phyloP scores from a whole-genome alignment of 148 eudicot genomes.

The Nepenthes mirabilis region DNA sequence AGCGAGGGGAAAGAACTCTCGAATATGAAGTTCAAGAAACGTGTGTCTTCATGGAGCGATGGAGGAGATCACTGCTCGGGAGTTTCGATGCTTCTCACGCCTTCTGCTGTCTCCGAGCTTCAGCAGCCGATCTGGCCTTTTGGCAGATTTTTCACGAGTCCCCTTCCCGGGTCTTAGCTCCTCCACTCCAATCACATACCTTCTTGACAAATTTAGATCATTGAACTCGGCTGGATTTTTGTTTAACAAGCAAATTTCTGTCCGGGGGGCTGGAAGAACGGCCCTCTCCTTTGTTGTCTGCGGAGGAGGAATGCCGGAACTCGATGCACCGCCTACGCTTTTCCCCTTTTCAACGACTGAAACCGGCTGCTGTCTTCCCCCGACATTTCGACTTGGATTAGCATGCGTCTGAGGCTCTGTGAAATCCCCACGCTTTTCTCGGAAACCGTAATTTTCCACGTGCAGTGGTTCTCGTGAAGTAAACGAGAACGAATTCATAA shows the following conservation, averaged over 20 bases:
- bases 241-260: neutral
- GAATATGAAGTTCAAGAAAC: too few relatives aligned
- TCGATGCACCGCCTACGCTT: neutral
- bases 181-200: neutral
- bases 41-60: too few relatives aligned
- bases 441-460: neutral
- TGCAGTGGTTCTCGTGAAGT: too few relatives aligned
- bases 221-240: neutral
- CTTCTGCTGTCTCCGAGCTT: neutral
- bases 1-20: too few relatives aligned
- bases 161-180: neutral
- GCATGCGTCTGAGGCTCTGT: slow-evolving; percentile 4
- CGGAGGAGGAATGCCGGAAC: neutral
- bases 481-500: too few relatives aligned
- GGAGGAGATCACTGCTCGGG: neutral
- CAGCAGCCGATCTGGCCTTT: neutral
- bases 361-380: slow-evolving; percentile 5
- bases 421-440: slow-evolving; percentile 7
- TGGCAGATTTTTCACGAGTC: neutral
- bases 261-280: neutral
- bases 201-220: neutral
- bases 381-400: slow-evolving; percentile 6
- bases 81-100: neutral
- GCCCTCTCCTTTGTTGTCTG: neutral
- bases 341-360: slow-evolving; percentile 12